Base-by-base conservation (phyloP, 2,329 filamentous ascomycete genomes). In the Diaporthe citrichinensis region DNA sequence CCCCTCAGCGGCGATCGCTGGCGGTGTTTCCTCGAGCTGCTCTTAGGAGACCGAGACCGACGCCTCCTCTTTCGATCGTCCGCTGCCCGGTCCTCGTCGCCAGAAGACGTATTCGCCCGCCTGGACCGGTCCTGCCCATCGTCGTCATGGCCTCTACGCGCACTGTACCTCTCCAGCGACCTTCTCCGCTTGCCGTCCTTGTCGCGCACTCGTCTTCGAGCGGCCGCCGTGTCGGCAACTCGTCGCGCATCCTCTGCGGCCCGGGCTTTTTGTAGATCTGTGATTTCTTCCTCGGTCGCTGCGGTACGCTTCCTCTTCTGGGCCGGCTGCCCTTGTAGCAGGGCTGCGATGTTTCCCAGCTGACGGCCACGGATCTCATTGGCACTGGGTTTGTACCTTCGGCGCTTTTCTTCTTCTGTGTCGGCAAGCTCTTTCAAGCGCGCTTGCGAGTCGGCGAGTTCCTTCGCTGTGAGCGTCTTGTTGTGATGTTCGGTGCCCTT, bases 401-500 rank as follows among this genome's bases (percentile, higher is more conserved):
- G 82, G 71, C 84, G 81, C 78, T 87, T 87, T 41, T 81, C 82
- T 74, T 88, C 86, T 77, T 87, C 86, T 39, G 85, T 85, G 68
- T 83, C 84, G 74, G 90, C 89, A 58, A 96, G 84, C 73, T 88
- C 87, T 78, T 90, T 90, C 73, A 98, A 88, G 28, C 95, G 92
- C 5, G 92, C 92, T 77, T 89, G 89, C 0, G 95, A 92, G 78
- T 98, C 96, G 65, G 94, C 92, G 36, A 93, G 92, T 83, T 98
- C 96, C 81, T 93, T 97, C 0, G 94, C 94, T 25, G 95, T 90
- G 41, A 98, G 87, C 0, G 95, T 94, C 34, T 94, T 92, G 88
- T 99, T 99, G 85, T 99, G 96, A 72, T 85, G 93, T 80, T 97
- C 94, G 12, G 95, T 97, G 79, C 97, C 94, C 78, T 93, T 94